phyloP scores from a whole-genome alignment of 495 filamentous ascomycete species.

The Podospora conica region DNA sequence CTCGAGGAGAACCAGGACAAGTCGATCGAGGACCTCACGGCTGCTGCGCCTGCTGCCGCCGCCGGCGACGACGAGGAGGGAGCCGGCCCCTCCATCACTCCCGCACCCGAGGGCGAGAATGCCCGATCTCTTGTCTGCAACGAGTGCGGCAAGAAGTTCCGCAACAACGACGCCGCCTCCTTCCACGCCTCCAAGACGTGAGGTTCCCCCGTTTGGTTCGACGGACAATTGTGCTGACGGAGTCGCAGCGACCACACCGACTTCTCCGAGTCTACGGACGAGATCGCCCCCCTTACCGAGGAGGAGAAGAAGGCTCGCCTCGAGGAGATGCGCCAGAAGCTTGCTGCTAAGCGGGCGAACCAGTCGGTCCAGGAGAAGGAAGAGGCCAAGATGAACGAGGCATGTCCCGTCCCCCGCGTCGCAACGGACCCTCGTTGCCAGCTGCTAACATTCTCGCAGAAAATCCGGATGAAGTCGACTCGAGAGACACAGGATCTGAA shows the following conservation, averaged over 20 bases:
- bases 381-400: slow-evolving; percentile 86
- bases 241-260: slow-evolving; percentile 66
- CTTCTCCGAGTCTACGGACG: slow-evolving; percentile 88
- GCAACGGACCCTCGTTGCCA: not conserved
- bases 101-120: slow-evolving; percentile 50
- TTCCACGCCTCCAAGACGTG: slow-evolving; percentile 86
- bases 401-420: slow-evolving; percentile 29
- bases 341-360: slow-evolving; percentile 66
- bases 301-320: slow-evolving; percentile 82
- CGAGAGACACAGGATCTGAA: slow-evolving; percentile 73
- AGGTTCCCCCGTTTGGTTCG: slow-evolving; percentile 13
- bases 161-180: slow-evolving; percentile 69
- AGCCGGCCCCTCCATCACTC: slow-evolving; percentile 42
- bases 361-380: slow-evolving; percentile 70
- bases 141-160: slow-evolving; percentile 88
- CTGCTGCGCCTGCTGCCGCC: slow-evolving; percentile 27
- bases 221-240: slow-evolving; percentile 7
- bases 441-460: slow-evolving; percentile 39
- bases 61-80: slow-evolving; percentile 48
- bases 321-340: slow-evolving; percentile 62
- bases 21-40: slow-evolving; percentile 64
- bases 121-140: slow-evolving; percentile 64
- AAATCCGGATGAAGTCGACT: slow-evolving; percentile 80
- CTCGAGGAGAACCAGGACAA: slow-evolving; percentile 84
- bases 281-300: slow-evolving; percentile 82